These are phyloP conservation scores for Paragyromitra xinjiangensis DNA, from an alignment of 495 filamentous ascomycete species.

Conservation along the genomic window DNA sequence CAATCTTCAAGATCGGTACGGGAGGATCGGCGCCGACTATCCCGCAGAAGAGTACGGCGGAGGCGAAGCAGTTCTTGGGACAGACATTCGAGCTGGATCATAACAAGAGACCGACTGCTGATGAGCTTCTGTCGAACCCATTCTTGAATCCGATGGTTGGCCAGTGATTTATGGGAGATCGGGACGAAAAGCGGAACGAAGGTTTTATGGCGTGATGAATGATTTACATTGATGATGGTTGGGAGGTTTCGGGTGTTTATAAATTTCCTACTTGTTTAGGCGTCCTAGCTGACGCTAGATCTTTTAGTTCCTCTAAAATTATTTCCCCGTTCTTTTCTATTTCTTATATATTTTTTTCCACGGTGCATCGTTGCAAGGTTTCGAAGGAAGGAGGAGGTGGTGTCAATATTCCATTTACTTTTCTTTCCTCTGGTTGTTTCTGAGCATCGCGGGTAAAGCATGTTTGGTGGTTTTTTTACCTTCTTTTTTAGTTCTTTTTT, in stretches of 20 bases:
- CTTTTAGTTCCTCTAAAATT: conserved; percentile 12
- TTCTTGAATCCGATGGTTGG: conserved; percentile 75
- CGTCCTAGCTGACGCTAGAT: conserved; percentile 19
- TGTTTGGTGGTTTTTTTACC: conserved; percentile 32
- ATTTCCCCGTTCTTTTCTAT: conserved; percentile 20
- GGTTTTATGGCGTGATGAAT: conserved; percentile 44
- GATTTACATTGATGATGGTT: conserved; percentile 45
- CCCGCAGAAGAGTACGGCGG: conserved; percentile 82
- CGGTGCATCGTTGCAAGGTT: conserved; percentile 22
- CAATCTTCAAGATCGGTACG: conserved; percentile 97
- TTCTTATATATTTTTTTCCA: conserved; percentile 13
- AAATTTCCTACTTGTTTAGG: conserved; percentile 38
- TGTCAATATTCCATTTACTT: conserved; percentile 34
- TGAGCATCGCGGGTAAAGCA: conserved; percentile 45
- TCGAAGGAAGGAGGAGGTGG: conserved; percentile 15
- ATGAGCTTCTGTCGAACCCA: conserved; percentile 82
- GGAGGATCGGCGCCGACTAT: conserved; percentile 87
- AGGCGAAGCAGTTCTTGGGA: conserved; percentile 84
- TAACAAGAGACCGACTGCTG: conserved; percentile 86
- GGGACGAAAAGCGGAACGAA: neutral
- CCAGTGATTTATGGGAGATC: conserved; percentile 39
- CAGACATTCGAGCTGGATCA: conserved; percentile 96
- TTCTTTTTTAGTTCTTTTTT: conserved; percentile 36
- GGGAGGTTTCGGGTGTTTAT: conserved; percentile 28
- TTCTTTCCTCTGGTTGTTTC: conserved; percentile 32